These are phyloP conservation scores for Elasticomyces elasticus DNA, from an alignment of 495 filamentous ascomycete genomes.

Conservation along the genomic window DNA sequence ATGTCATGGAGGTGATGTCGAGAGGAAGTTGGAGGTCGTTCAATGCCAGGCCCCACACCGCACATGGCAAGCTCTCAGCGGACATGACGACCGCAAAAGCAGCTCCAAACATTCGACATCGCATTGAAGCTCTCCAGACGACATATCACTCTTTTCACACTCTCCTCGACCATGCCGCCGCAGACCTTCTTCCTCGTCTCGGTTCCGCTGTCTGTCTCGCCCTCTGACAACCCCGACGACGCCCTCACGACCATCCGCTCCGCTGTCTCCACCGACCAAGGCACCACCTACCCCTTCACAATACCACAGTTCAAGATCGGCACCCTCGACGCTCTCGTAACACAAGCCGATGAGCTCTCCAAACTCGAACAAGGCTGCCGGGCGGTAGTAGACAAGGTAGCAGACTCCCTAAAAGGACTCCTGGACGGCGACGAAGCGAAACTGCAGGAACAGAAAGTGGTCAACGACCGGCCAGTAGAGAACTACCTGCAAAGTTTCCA, in stretches of 20 bases:
- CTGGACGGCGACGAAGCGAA: slow-evolving; percentile 75
- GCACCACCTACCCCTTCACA: slow-evolving; percentile 62
- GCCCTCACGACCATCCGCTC: slow-evolving; percentile 60
- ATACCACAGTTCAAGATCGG: slow-evolving; percentile 97
- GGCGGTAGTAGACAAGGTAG: slow-evolving; percentile 75
- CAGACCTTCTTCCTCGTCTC: slow-evolving; percentile 50
- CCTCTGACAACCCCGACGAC: slow-evolving; percentile 66
- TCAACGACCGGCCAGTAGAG: slow-evolving; percentile 93
- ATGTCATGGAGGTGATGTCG: too few relatives aligned
- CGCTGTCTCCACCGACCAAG: slow-evolving; percentile 64
- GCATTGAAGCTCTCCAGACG: not conserved
- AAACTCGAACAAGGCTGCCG: slow-evolving; percentile 77
- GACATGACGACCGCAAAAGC: slow-evolving; percentile 1
- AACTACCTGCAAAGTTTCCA: slow-evolving; percentile 80
- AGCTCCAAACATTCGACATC: not conserved
- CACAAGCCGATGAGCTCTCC: slow-evolving; percentile 87
- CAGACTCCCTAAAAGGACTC: slow-evolving; percentile 69
- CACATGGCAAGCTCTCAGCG: not conserved
- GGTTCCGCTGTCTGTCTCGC: slow-evolving; percentile 62
- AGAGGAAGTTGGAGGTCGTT: not conserved
- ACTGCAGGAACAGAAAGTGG: slow-evolving; percentile 76
- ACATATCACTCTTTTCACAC: not conserved
- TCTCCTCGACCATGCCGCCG: slow-evolving; percentile 40
- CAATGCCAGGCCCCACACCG: not conserved
- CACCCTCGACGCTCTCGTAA: slow-evolving; percentile 87